These are phyloP conservation scores for Trichophyton mentagrophytes DNA, from an alignment of 2,329 filamentous ascomycete species.

Conservation along the genomic window DNA sequence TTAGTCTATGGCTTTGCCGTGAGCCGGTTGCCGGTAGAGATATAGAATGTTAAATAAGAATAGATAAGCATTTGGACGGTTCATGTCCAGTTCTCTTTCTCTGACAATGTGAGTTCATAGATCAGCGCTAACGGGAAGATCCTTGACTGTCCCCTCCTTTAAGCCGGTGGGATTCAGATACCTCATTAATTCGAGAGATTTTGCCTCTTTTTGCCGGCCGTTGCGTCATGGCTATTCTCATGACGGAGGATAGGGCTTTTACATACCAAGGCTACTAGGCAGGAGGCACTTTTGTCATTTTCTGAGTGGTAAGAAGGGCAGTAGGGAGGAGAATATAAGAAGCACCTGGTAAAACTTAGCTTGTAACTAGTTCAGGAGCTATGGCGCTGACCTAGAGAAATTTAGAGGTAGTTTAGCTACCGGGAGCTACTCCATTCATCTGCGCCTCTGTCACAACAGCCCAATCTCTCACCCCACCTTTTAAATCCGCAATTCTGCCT, in stretches of 20 bases:
- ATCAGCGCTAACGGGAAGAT: neutral
- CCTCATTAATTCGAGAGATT: neutral
- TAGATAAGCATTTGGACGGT: neutral
- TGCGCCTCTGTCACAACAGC: conserved; percentile 25
- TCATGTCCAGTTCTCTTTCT: neutral
- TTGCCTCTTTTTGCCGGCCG: neutral
- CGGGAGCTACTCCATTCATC: neutral
- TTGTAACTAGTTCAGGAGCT: no score
- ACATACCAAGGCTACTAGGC: no score
- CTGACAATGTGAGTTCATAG: neutral
- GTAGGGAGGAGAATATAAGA: no score
- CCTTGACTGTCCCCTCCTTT: neutral
- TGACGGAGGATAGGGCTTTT: neutral
- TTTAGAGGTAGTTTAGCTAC: no score
- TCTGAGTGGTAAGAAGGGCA: no score
- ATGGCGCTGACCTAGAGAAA: no score
- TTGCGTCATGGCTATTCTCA: neutral
- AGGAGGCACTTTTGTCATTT: no score
- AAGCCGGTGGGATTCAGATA: neutral
- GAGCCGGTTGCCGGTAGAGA: neutral
- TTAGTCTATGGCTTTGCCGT: neutral
- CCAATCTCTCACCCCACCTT: conserved; percentile 84
- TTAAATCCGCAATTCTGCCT: conserved; percentile 86
- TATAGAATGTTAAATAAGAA: neutral
- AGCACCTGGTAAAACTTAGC: no score